Percentiles rank a stretch among this genome's conserved stretches.
These are phyloP conservation scores for Saccharomycopsis javanensis DNA, from an alignment of 805 yeast genomes.

Conservation along the genomic window DNA sequence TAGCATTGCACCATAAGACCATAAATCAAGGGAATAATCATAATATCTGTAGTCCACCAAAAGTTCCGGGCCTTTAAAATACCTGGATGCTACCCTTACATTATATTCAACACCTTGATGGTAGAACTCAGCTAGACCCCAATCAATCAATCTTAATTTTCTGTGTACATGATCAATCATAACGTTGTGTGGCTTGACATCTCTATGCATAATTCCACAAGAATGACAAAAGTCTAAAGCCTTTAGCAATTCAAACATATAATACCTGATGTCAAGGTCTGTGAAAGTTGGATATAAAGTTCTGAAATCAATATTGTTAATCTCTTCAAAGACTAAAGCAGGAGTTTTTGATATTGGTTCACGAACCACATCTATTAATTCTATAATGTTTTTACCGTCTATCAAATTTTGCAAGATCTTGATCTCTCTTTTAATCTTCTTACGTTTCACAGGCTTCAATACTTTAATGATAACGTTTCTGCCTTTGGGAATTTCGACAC, in stretches of 20 bases:
- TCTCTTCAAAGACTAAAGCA: conserved; percentile 76
- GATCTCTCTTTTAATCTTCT: conserved; percentile 86
- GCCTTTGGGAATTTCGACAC: conserved; percentile 54
- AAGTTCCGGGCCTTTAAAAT: conserved; percentile 87
- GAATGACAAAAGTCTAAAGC: conserved; percentile 88
- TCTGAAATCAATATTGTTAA: conserved; percentile 79
- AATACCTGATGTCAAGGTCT: conserved; percentile 66
- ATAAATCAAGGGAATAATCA: conserved; percentile 80
- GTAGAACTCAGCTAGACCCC: conserved; percentile 93
- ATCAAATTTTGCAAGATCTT: conserved; percentile 76
- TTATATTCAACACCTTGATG: conserved; percentile 85
- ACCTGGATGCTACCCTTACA: conserved; percentile 85
- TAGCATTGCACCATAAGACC: conserved; percentile 89
- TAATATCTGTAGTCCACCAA: conserved; percentile 73
- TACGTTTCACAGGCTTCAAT: conserved; percentile 84
- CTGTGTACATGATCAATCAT: conserved; percentile 74
- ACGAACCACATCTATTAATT: conserved; percentile 72
- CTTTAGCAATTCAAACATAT: conserved; percentile 69
- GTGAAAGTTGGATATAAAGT: conserved; percentile 74
- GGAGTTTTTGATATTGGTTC: conserved; percentile 83
- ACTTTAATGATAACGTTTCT: conserved; percentile 78
- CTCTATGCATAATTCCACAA: conserved; percentile 92
- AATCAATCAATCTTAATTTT: conserved; percentile 69
- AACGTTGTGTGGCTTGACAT: conserved; percentile 87
- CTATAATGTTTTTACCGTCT: conserved; percentile 74